Evolutionary conservation across 805 yeast genomes (phyloP).

Genomic region (Candida koratica): DNA sequence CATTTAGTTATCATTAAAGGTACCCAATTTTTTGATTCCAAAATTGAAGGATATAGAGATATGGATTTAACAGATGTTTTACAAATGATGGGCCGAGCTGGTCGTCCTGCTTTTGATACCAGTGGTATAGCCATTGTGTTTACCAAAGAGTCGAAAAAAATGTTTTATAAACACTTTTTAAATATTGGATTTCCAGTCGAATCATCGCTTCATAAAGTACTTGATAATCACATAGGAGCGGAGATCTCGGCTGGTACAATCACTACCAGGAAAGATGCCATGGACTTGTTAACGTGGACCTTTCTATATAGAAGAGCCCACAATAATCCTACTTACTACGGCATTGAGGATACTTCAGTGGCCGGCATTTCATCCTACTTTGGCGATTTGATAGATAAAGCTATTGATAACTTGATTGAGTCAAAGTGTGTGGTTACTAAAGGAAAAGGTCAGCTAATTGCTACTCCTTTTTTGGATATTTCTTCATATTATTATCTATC

Average conservation of each 20-base stretch:
- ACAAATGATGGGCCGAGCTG: constrained; percentile 86
- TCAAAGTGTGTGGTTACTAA: constrained; percentile 62
- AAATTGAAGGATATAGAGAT: constrained; percentile 67
- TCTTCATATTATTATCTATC: constrained; percentile 91
- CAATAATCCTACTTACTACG: constrained; percentile 74
- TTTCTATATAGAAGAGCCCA: constrained; percentile 70
- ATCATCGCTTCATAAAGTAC: constrained; percentile 70
- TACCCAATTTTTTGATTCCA: constrained; percentile 60
- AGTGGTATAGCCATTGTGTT: constrained; percentile 74
- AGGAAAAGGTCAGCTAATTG: constrained; percentile 46
- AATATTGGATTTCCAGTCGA: constrained; percentile 83
- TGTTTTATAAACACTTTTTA: constrained; percentile 71
- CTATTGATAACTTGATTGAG: constrained; percentile 62
- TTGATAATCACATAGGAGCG: constrained; percentile 78
- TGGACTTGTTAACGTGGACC: constrained; percentile 75
- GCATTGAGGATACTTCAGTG: constrained; percentile 56
- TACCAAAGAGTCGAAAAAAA: constrained; percentile 71
- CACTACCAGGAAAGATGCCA: constrained; percentile 58
- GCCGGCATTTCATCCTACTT: constrained; percentile 57
- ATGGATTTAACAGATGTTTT: constrained; percentile 80
- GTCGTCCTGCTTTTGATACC: constrained; percentile 77
- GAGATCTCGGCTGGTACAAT: constrained; percentile 72
- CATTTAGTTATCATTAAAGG: constrained; percentile 76
- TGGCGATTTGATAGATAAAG: constrained; percentile 61
- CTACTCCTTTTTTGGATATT: constrained; percentile 81